These are phyloP conservation scores for Acacia confusa DNA, from an alignment of 306 rosid species.

Conservation along the genomic window DNA sequence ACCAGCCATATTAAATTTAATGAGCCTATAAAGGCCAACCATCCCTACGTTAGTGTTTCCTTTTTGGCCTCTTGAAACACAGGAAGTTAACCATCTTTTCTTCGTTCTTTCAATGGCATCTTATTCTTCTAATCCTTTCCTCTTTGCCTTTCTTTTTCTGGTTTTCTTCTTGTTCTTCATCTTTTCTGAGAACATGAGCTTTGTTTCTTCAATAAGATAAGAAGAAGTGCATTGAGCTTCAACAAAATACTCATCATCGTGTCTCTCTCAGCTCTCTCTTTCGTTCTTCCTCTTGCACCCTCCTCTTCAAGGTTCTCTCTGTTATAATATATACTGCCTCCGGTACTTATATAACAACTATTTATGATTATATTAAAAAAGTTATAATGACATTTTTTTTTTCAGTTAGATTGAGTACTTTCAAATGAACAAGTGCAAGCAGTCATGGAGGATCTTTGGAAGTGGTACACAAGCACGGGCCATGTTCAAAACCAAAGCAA, in stretches of 20 bases:
- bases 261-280: slow-evolving; percentile 47
- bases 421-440: no score
- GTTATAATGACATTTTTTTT: no score
- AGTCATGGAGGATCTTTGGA: slow-evolving; percentile 23
- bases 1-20: not conserved
- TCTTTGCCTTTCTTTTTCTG: not conserved
- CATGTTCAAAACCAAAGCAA: slow-evolving; percentile 42
- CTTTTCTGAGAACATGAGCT: not conserved
- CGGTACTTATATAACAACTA: no score
- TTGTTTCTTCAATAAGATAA: slow-evolving; percentile 19
- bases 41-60: no score
- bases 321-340: no score
- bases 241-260: slow-evolving; percentile 3
- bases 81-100: no score
- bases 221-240: not conserved
- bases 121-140: not conserved
- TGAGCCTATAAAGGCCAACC: slow-evolving; percentile 22
- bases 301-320: slow-evolving; percentile 45
- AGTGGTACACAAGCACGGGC: slow-evolving; percentile 62
- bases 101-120: not conserved
- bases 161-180: not conserved
- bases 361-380: no score
- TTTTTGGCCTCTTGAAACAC: no score
- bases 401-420: no score
- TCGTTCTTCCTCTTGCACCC: slow-evolving; percentile 55